Percentiles rank a stretch among this genome's conserved stretches.
These are phyloP conservation scores for Aphanoascus verrucosus DNA, from an alignment of 2,329 filamentous ascomycete genomes.

Conservation along the genomic window DNA sequence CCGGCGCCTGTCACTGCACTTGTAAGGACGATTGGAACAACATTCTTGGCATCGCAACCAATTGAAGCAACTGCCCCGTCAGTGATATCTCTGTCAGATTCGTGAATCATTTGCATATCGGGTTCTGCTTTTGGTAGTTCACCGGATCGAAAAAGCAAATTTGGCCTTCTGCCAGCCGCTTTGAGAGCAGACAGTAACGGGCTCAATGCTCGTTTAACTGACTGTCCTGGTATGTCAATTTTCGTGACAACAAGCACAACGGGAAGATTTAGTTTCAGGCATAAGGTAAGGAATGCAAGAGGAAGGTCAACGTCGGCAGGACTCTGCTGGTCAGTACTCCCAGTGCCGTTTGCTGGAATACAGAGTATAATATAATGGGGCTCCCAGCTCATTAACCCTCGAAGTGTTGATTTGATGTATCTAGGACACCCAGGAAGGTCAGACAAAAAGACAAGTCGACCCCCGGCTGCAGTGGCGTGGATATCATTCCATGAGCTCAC, in stretches of 20 bases:
- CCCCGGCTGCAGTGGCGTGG: slow-evolving; percentile 63
- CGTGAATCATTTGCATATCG: slow-evolving; percentile 48
- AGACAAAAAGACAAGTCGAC: slow-evolving; percentile 73
- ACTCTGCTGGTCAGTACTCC: slow-evolving; percentile 35
- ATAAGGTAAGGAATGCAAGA: slow-evolving; percentile 71
- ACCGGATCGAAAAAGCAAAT: slow-evolving; percentile 47
- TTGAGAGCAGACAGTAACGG: slow-evolving; percentile 71
- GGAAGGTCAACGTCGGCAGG: slow-evolving; percentile 57
- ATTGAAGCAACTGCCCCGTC: slow-evolving; percentile 42
- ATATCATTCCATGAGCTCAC: slow-evolving; percentile 92
- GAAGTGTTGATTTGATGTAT: slow-evolving; percentile 77
- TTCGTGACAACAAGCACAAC: slow-evolving; percentile 82
- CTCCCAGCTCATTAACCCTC: slow-evolving; percentile 88
- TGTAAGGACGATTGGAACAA: slow-evolving; percentile 77
- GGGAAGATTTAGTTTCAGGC: slow-evolving; percentile 66
- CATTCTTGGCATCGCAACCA: slow-evolving; percentile 30
- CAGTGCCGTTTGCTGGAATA: slow-evolving; percentile 62
- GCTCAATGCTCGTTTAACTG: slow-evolving; percentile 57
- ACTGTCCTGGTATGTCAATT: slow-evolving; percentile 69
- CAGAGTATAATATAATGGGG: slow-evolving; percentile 90
- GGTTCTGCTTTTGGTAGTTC: slow-evolving; percentile 41
- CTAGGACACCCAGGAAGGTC: slow-evolving; percentile 87
- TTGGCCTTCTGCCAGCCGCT: slow-evolving; percentile 59
- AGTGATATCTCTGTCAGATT: slow-evolving; percentile 48
- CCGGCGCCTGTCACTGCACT: slow-evolving; percentile 78